These are phyloP conservation scores for Lactarius quietus DNA, from an alignment of 768 basidiomycete species.

Conservation along the genomic window DNA sequence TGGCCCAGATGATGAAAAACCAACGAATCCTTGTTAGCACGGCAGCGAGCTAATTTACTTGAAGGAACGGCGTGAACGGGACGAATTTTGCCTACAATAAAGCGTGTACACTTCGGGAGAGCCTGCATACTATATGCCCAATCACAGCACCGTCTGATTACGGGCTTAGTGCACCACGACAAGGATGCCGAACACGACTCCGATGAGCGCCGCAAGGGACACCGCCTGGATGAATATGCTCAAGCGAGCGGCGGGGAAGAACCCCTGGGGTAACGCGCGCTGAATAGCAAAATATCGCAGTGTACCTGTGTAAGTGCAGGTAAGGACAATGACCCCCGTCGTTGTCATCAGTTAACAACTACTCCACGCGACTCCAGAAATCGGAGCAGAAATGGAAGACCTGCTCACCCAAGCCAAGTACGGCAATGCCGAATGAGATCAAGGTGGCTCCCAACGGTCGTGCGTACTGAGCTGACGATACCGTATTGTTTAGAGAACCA, in stretches of 20 bases:
- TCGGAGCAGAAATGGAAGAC: neutral
- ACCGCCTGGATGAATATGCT: conserved; percentile 34
- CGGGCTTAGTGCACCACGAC: conserved; percentile 25
- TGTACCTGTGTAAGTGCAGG: conserved; percentile 29
- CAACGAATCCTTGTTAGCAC: too few species aligned
- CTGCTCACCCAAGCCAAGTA: conserved; percentile 35
- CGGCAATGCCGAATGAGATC: conserved; percentile 36
- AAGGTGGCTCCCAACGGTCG: conserved; percentile 46
- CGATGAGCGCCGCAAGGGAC: conserved; percentile 33
- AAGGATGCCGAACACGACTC: conserved; percentile 39
- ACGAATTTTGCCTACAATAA: neutral
- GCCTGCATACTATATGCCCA: neutral
- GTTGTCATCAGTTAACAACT: neutral
- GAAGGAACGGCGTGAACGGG: neutral
- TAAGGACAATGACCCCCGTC: neutral
- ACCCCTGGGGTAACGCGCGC: conserved; percentile 35
- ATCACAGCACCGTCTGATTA: neutral
- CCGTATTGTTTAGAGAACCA: conserved; percentile 5
- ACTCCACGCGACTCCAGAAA: neutral
- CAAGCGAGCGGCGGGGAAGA: conserved; percentile 42
- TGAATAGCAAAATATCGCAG: conserved; percentile 42
- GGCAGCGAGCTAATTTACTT: too few species aligned
- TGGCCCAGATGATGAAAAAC: too few species aligned
- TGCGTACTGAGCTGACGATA: conserved; percentile 31
- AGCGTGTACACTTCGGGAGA: neutral